These are phyloP conservation scores for Ceriops decandra DNA, from an alignment of 345 rosid genomes.

Conservation along the genomic window DNA sequence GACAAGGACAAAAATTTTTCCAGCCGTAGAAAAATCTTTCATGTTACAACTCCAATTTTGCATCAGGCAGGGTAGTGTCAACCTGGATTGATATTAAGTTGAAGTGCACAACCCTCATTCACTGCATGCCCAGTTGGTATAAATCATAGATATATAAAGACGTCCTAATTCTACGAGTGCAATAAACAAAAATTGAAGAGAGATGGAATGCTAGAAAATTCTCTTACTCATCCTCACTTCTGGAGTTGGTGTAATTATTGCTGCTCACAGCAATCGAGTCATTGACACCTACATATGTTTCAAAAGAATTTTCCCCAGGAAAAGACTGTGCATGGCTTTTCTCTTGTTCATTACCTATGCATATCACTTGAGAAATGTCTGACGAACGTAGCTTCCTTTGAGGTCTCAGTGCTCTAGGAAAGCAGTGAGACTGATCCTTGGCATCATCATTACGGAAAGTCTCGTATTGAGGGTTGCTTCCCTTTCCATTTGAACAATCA, in stretches of 20 bases:
- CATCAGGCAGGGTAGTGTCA: neutral
- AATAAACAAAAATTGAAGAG: neutral
- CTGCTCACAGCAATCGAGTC: conserved; percentile 24
- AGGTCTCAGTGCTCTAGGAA: conserved; percentile 34
- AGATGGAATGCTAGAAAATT: conserved; percentile 3
- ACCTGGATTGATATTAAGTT: neutral
- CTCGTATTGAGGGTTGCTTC: conserved; percentile 14
- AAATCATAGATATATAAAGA: neutral
- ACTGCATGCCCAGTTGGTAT: neutral
- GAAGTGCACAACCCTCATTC: neutral
- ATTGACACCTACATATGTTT: conserved; percentile 16
- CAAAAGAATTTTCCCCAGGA: conserved; percentile 24
- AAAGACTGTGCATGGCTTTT: conserved; percentile 35
- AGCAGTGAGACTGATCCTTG: conserved; percentile 40
- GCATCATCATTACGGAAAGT: conserved; percentile 23
- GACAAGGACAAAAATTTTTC: neutral
- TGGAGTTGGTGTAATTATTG: conserved; percentile 16
- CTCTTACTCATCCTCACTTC: conserved; percentile 38
- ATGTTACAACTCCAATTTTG: neutral
- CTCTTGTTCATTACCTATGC: conserved; percentile 18
- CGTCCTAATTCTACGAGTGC: neutral
- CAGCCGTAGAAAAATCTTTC: neutral
- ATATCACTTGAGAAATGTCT: conserved; percentile 15
- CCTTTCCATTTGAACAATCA: conserved; percentile 30
- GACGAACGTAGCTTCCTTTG: conserved; percentile 26